Evolutionary conservation across 2,329 filamentous ascomycete species (phyloP), one percentile per base, ranked within the genome.

Genomic region (Cytospora piceicola): DNA sequence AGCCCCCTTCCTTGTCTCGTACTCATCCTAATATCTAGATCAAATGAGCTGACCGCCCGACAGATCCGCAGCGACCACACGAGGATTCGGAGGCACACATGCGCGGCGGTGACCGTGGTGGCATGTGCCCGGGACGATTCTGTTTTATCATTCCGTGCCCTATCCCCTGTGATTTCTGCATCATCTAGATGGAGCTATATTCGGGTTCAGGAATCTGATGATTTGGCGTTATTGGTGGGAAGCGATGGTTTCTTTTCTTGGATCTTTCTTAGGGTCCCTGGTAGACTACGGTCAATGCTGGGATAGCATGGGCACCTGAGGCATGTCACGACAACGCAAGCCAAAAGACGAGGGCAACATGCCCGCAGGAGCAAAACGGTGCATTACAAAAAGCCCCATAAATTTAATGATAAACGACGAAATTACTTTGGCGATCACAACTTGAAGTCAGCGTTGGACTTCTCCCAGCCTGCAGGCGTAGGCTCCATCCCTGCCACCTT

Each of bases 391-490:
- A 36, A 30, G 53, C 53, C 22, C 24, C 32, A 32, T 39, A 14
- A 12, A 27, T 20, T n/a, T 12, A 12, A 3, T 29, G n/a, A 51
- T 17, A 9, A 12, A 22, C 20, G 3, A 15, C 9, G 2, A 11
- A 12, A 15, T 71, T 24, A 22, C 11, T 4, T 7, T 24, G 46
- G 20, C 8, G 27, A 24, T 49, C 65, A 93, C 54, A 95, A 78
- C 76, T 95, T 95, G 72, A 95, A 94, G 73, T 93, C 90, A 4
- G 82, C 84, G 72, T 88, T 91, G 3, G 82, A 83, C 75, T 88
- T 88, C 75, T 94, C 91, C 85, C 90, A 89, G 7, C 90, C 90
- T 1, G 80, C 79, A 1, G 82, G 76, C 1, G 81, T 83, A 20
- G 85, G 81, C 52, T 84, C 83, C 71, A 86, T 81, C 1, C 76